Conservation (phyloP, 768 basidiomycete species). For the Trametes punicea region DNA sequence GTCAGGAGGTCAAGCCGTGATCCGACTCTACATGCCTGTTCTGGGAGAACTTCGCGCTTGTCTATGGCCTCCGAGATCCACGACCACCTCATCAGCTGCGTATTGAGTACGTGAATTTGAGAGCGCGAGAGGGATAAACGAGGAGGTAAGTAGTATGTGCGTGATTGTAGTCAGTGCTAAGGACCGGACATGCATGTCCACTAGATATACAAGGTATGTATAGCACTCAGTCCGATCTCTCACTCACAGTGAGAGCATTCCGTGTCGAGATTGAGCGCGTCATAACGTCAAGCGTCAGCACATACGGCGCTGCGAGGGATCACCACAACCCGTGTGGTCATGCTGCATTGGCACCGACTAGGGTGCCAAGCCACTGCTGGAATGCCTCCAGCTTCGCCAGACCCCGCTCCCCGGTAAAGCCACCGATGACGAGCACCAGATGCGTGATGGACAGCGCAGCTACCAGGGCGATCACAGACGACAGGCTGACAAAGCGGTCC, state of each 20-base stretch:
- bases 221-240: background rate
- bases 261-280: background rate
- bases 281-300: background rate
- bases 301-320: background rate
- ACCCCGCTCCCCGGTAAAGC: conserved; percentile 27
- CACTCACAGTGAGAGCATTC: background rate
- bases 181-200: background rate
- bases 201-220: conserved; percentile 2
- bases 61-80: background rate
- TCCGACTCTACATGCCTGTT: background rate
- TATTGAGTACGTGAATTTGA: no score
- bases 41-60: background rate
- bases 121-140: no score
- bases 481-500: conserved; percentile 12
- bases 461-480: conserved; percentile 29
- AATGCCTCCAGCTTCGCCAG: conserved; percentile 22
- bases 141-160: background rate
- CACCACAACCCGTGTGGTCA: background rate
- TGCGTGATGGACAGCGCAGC: conserved; percentile 30
- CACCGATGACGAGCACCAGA: conserved; percentile 29
- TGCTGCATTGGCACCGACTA: conserved; percentile 9
- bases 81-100: background rate
- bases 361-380: conserved; percentile 19
- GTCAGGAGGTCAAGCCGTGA: conserved; percentile 42
- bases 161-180: background rate